Percentiles rank a stretch among this genome's conserved stretches.
Conservation (phyloP, 2,329 filamentous ascomycete genomes). For the Akanthomyces muscarius region DNA sequence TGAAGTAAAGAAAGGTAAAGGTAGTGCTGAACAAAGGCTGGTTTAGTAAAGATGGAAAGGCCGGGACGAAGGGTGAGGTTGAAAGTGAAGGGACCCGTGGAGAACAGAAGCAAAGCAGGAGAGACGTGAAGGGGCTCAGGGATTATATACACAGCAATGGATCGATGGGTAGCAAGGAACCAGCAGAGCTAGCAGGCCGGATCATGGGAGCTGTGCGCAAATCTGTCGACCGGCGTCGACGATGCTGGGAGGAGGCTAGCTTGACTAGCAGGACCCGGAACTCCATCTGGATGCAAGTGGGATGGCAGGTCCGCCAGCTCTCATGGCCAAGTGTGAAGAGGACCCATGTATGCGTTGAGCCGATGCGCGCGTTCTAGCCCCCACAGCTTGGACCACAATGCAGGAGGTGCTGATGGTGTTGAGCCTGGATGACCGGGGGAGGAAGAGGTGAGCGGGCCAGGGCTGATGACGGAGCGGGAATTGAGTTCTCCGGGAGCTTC, state of each 20-base stretch:
- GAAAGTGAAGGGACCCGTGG: conserved; percentile 10
- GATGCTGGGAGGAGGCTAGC: background rate
- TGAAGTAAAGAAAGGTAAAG: conserved; percentile 10
- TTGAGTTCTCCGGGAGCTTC: background rate
- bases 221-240: conserved; percentile 7
- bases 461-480: background rate
- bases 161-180: background rate
- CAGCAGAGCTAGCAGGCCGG: background rate
- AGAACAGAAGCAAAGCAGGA: background rate
- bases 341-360: conserved; percentile 5
- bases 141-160: conserved; percentile 8
- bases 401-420: background rate
- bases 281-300: conserved; percentile 9
- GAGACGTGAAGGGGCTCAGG: background rate
- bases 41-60: conserved; percentile 19
- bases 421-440: background rate
- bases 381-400: conserved; percentile 9
- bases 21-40: conserved; percentile 20
- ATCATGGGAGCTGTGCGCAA: conserved; percentile 1
- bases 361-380: conserved; percentile 10
- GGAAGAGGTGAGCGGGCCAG: background rate
- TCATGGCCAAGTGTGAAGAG: background rate
- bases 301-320: background rate
- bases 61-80: background rate
- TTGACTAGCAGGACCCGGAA: background rate